Base-by-base conservation (phyloP, 805 yeast genomes). In the Saccharomycopsis vini region DNA sequence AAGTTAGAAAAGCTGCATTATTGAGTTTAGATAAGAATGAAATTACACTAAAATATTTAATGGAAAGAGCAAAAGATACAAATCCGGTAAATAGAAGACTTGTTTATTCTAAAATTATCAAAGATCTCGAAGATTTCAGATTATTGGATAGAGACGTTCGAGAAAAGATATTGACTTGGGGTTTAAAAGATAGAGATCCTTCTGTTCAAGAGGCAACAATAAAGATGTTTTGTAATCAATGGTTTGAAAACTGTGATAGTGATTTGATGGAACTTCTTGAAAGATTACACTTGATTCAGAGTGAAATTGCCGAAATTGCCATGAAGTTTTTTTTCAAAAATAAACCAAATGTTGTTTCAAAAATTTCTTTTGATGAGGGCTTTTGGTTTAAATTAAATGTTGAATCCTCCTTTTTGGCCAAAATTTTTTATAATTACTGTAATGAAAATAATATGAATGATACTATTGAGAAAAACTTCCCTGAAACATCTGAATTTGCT, bases 1-100 rank as follows among this genome's bases (percentile, higher is more conserved):
- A 92, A 50, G 95, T 89, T 1, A 71, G 97, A 52, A 70, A 95
- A 47, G 88, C 94, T 0, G 90, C 90, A 0, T 62, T 88, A 54
- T 63, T 81, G 36, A 84, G 87, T 56, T 59, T 90, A 26, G 76
- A 71, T 20, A 80, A 78, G 52, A 72, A 71, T 34, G 53, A 61
- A 3, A 51, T 54, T 1, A 80, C 88, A 0, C 63, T 75, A 16
- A 76, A 81, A 1, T 69, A 67, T 44, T 63, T 87, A 1, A 63
- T 88, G 29, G 92, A 81, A 56, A 71, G 97, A 46, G 95, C 95
- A 0, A 71, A 95, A 45, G 98, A 90, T 60, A 68, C 67, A 3
- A 84, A 83, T 56, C 62, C 80, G 0, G 66, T 75, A 16, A 88
- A 82, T 55, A 70, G 98, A 61, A 69, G 87, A 52, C 58, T 80